phyloP scores from a whole-genome alignment of 306 rosid species.

The Acacia crassicarpa region DNA sequence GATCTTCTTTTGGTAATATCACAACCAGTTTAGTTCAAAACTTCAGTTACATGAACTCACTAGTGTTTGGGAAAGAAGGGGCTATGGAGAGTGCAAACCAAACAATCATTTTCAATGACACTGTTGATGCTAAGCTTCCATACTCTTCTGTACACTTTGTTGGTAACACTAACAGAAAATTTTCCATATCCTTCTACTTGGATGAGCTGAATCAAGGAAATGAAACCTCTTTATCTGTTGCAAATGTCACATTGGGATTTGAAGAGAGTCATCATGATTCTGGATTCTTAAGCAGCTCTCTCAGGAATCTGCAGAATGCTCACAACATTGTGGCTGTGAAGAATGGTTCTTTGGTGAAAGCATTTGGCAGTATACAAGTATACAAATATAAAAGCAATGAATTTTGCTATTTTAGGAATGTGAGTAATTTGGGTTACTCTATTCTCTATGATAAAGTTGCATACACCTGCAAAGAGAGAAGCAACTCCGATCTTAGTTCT shows the following conservation, averaged over 20 bases:
- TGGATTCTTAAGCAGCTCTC: conserved; percentile 49
- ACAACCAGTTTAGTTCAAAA: conserved; percentile 39
- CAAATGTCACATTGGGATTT: conserved; percentile 63
- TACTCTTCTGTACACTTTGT: conserved; percentile 32
- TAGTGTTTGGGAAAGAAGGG: conserved; percentile 60
- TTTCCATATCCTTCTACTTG: conserved; percentile 49
- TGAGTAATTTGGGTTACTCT: conserved; percentile 72
- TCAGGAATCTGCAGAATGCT: conserved; percentile 66
- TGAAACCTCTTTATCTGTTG: conserved; percentile 30
- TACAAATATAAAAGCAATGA: conserved; percentile 48
- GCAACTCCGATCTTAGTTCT: conserved; percentile 1
- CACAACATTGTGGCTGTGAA: conserved; percentile 52
- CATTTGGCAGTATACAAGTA: conserved; percentile 66
- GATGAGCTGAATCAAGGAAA: conserved; percentile 37
- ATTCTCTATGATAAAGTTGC: conserved; percentile 62
- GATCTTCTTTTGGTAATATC: not conserved
- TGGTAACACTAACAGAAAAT: conserved; percentile 40
- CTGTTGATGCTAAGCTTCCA: conserved; percentile 37
- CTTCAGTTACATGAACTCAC: conserved; percentile 46
- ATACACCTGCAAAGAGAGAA: conserved; percentile 41
- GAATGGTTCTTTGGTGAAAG: conserved; percentile 47
- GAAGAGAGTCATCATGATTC: conserved; percentile 37
- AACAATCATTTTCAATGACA: conserved; percentile 10
- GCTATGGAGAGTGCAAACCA: conserved; percentile 44
- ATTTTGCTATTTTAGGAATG: conserved; percentile 68